Conservation (phyloP, 1,284 basidiomycete species). For the Ceratorhiza oryzae-sativae region DNA sequence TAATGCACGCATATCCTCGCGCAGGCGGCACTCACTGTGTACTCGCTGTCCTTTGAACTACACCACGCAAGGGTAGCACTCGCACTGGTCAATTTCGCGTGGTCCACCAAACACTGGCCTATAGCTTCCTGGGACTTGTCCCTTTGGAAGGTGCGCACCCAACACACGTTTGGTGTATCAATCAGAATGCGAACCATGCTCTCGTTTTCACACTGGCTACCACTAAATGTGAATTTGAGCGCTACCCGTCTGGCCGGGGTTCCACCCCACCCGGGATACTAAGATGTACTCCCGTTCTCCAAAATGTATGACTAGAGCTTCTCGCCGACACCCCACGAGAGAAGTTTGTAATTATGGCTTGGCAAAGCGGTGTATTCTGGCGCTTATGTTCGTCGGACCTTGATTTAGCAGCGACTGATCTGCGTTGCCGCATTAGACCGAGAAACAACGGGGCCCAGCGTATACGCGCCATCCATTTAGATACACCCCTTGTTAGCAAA, state of each 20-base stretch:
- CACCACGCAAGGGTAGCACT: conserved; percentile 1
- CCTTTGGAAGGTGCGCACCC: conserved; percentile 8
- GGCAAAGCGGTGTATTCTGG: too few species aligned
- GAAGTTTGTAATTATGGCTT: too few species aligned
- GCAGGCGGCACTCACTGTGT: not conserved
- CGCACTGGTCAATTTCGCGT: not conserved
- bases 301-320: too few species aligned
- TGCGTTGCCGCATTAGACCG: too few species aligned
- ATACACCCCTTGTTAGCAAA: too few species aligned
- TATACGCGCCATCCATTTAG: too few species aligned
- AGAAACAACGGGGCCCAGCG: too few species aligned
- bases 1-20: not conserved
- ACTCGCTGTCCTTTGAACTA: conserved; percentile 12
- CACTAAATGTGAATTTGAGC: not conserved
- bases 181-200: not conserved
- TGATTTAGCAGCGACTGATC: too few species aligned
- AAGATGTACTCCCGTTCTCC: too few species aligned
- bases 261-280: not conserved
- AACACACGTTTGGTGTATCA: conserved; percentile 11
- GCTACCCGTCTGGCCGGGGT: not conserved
- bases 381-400: too few species aligned
- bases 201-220: not conserved
- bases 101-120: conserved; percentile 3
- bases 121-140: not conserved
- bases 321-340: too few species aligned